Conservation (phyloP, 1,139 yeast genomes). For the Eremothecium coryli region DNA sequence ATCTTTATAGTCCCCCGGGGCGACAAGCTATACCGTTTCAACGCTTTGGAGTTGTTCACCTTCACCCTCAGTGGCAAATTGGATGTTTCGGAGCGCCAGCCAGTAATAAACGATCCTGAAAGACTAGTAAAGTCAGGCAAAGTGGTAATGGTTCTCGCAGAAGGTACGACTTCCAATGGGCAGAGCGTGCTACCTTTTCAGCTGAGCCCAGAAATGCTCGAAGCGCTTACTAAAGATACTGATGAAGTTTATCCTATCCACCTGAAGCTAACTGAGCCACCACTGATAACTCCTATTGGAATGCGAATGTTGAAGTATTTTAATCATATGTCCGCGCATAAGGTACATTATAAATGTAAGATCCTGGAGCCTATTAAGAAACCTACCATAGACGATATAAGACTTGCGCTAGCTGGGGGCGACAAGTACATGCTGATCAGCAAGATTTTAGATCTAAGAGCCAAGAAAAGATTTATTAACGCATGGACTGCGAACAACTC, state of each 20-base stretch:
- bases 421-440: slow-evolving; percentile 35
- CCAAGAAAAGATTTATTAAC: slow-evolving; percentile 31
- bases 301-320: slow-evolving; percentile 13
- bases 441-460: slow-evolving; percentile 25
- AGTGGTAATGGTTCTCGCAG: slow-evolving; percentile 41
- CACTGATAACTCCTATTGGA: slow-evolving; percentile 29
- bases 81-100: slow-evolving; percentile 12
- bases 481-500: slow-evolving; percentile 13
- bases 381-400: slow-evolving; percentile 23
- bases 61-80: slow-evolving; percentile 25
- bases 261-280: slow-evolving; percentile 27
- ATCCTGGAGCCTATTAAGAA: slow-evolving; percentile 23
- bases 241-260: slow-evolving; percentile 6
- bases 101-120: slow-evolving; percentile 4
- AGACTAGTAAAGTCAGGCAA: slow-evolving; percentile 4
- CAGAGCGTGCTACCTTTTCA: slow-evolving; percentile 46
- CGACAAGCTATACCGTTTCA: slow-evolving; percentile 34
- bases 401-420: slow-evolving; percentile 32
- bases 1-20: slow-evolving; percentile 40
- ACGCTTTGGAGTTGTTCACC: slow-evolving; percentile 35
- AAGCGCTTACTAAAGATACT: slow-evolving; percentile 17
- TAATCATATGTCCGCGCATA: slow-evolving; percentile 15
- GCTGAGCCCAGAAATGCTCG: slow-evolving; percentile 19
- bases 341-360: slow-evolving; percentile 23
- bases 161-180: slow-evolving; percentile 66